Evolutionary conservation across 805 yeast species (phyloP).

Genomic region (Ogataea siamensis): DNA sequence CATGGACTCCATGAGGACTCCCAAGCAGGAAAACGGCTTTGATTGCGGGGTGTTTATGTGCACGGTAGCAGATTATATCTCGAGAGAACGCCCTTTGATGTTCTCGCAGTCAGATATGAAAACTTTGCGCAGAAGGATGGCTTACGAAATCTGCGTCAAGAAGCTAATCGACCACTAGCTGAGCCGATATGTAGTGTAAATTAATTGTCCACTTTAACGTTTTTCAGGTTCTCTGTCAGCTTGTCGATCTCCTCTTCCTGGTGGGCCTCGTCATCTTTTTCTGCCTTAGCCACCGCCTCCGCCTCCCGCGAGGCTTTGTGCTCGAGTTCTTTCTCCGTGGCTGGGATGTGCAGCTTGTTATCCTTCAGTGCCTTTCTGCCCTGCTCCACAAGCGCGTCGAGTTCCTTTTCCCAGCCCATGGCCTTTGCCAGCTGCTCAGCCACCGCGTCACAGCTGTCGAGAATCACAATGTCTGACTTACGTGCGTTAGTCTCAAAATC

Average conservation of each 20-base stretch:
- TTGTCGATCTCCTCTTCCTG: conserved; percentile 23
- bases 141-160: conserved; percentile 46
- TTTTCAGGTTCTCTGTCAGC: conserved; percentile 14
- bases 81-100: conserved; percentile 47
- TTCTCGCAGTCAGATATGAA: conserved; percentile 72
- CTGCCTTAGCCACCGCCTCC: conserved; percentile 27
- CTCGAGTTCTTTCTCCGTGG: conserved; percentile 13
- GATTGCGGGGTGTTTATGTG: conserved; percentile 97
- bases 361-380: conserved; percentile 20
- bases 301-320: conserved; percentile 29
- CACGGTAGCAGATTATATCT: conserved; percentile 63
- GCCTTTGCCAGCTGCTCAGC: conserved; percentile 50
- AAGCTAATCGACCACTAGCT: conserved; percentile 18
- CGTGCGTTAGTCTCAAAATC: conserved; percentile 56
- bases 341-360: conserved; percentile 9
- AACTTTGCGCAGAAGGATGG: conserved; percentile 64
- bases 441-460: conserved; percentile 66
- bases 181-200: conserved; percentile 2
- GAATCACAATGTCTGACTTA: conserved; percentile 54
- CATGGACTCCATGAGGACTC: conserved; percentile 41
- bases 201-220: conserved; percentile 16
- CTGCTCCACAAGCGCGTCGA: conserved; percentile 40
- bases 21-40: conserved; percentile 84
- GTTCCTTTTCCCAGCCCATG: conserved; percentile 65
- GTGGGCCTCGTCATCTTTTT: conserved; percentile 15